These are phyloP conservation scores for Trichoderma aggressivum DNA, from an alignment of 2,329 filamentous ascomycete species.

Conservation along the genomic window DNA sequence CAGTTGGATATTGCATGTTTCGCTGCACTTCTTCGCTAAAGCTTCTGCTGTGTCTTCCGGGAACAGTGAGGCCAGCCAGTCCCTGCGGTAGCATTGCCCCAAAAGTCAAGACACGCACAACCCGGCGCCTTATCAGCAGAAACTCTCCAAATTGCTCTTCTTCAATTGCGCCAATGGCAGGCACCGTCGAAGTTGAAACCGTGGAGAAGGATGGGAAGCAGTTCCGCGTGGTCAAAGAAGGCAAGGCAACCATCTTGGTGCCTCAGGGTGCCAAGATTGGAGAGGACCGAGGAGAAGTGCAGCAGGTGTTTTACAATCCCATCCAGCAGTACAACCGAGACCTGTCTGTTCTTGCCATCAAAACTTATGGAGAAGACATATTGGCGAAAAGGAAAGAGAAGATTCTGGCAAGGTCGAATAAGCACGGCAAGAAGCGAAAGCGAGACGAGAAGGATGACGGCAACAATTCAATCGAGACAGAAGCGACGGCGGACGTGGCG, in stretches of 20 bases:
- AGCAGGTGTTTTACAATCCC: conserved; percentile 96
- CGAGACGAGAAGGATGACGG: conserved; percentile 39
- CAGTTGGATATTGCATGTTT: conserved; percentile 22
- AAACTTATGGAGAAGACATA: conserved; percentile 73
- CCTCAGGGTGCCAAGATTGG: conserved; percentile 44
- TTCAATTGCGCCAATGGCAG: conserved; percentile 21
- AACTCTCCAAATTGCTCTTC: not conserved
- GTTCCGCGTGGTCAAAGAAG: conserved; percentile 53
- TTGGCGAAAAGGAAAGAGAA: conserved; percentile 45
- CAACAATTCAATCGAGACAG: conserved; percentile 18
- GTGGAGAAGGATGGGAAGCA: conserved; percentile 43
- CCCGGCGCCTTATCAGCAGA: not conserved
- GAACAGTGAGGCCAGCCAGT: not conserved
- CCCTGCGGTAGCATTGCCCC: conserved; percentile 2
- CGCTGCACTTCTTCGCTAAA: conserved; percentile 12
- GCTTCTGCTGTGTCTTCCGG: conserved; percentile 22
- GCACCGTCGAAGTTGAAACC: conserved; percentile 22
- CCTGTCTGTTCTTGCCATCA: conserved; percentile 87
- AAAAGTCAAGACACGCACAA: conserved; percentile 1
- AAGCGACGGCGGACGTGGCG: not conserved
- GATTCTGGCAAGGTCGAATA: conserved; percentile 40
- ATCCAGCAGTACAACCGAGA: conserved; percentile 99
- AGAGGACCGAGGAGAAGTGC: conserved; percentile 56
- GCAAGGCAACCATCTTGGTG: conserved; percentile 55
- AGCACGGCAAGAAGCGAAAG: conserved; percentile 45